Percentiles rank a stretch among this genome's conserved stretches.
phyloP scores from a whole-genome alignment of 768 basidiomycete species.

The Leucogyrophana mollusca region DNA sequence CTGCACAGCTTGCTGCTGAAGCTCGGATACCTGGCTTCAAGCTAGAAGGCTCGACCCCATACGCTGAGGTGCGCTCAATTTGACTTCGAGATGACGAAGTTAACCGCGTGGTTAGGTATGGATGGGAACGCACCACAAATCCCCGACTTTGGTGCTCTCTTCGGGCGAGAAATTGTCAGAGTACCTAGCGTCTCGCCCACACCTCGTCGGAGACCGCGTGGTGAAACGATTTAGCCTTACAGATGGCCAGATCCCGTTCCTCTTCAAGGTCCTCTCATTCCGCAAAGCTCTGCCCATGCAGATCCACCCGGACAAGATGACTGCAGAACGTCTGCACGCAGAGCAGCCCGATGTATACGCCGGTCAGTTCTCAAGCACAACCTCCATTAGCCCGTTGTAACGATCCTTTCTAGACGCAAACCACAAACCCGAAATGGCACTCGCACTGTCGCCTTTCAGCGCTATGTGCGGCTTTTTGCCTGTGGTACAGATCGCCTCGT shows the following conservation, averaged over 20 bases:
- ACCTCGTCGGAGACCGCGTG: constrained; percentile 37
- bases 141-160: constrained; percentile 37
- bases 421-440: constrained; percentile 62
- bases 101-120: constrained; percentile 41
- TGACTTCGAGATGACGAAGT: not conserved
- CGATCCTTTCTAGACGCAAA: constrained; percentile 43
- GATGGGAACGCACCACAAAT: constrained; percentile 59
- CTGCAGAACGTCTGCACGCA: constrained; percentile 41
- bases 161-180: constrained; percentile 19
- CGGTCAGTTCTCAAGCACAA: not conserved
- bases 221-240: constrained; percentile 24
- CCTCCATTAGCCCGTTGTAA: too few species aligned
- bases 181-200: constrained; percentile 33
- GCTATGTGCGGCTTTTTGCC: constrained; percentile 17
- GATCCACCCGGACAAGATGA: constrained; percentile 52
- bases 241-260: constrained; percentile 41
- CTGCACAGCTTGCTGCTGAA: constrained; percentile 40
- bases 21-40: constrained; percentile 31
- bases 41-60: constrained; percentile 43
- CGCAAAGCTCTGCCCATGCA: constrained; percentile 56
- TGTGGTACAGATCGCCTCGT: not conserved
- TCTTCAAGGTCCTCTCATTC: constrained; percentile 58
- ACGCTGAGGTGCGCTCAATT: constrained; percentile 47
- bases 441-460: constrained; percentile 43
- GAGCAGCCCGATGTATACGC: constrained; percentile 35